These are phyloP conservation scores for Paramecium primaurelia DNA, from an alignment of 73 alveolate species.

Conservation along the genomic window DNA sequence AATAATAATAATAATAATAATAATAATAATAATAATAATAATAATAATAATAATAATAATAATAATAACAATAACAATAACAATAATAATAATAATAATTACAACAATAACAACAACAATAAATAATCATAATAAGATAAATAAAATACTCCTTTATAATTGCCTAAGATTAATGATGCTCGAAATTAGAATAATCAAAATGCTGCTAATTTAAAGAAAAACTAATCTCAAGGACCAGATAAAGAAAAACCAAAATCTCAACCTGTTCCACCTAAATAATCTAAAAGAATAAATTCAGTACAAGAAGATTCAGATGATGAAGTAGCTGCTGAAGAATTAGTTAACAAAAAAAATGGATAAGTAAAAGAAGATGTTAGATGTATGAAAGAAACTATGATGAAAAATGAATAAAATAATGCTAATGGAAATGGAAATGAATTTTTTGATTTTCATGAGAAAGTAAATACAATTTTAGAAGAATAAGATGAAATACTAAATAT, in stretches of 20 bases:
- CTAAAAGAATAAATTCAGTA: constrained; percentile 69
- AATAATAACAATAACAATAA: neutral
- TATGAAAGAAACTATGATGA: constrained; percentile 69
- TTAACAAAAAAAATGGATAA: constrained; percentile 62
- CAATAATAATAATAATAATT: neutral
- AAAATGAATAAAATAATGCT: constrained; percentile 67
- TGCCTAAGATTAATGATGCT: constrained; percentile 6
- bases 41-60: neutral
- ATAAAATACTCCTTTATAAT: constrained; percentile 25
- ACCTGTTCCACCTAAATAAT: constrained; percentile 51
- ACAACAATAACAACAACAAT: neutral
- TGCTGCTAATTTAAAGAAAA: constrained; percentile 65
- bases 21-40: neutral
- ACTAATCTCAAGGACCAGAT: constrained; percentile 43
- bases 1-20: neutral
- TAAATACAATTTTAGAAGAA: constrained; percentile 84
- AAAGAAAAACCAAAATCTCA: constrained; percentile 43
- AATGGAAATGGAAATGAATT: constrained; percentile 64
- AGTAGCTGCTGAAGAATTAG: constrained; percentile 55
- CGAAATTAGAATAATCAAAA: neutral
- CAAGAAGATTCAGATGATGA: constrained; percentile 66
- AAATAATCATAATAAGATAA: constrained; percentile 9
- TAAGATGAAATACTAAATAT: constrained; percentile 86
- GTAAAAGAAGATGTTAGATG: constrained; percentile 76
- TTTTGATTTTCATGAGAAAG: constrained; percentile 88